Conservation (phyloP, 306 rosid species). For the Lathyrus oleraceus region DNA sequence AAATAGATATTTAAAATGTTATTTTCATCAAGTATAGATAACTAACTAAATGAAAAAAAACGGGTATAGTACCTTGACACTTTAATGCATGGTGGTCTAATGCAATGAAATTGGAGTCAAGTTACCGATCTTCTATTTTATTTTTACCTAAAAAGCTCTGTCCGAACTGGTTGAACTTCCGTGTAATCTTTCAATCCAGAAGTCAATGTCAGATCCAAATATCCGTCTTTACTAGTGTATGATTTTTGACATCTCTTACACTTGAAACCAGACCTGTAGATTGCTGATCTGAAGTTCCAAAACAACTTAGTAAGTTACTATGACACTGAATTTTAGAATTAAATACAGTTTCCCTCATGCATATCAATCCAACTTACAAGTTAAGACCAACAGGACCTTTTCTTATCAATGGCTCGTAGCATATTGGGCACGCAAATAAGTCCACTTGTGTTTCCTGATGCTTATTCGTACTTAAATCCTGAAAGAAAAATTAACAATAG, state of each 20-base stretch:
- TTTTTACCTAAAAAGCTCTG: constrained; percentile 75
- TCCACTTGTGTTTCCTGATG: constrained; percentile 51
- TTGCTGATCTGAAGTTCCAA: constrained; percentile 64
- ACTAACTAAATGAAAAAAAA: not conserved
- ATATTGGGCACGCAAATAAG: constrained; percentile 75
- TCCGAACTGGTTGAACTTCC: constrained; percentile 66
- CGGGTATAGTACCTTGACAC: not conserved
- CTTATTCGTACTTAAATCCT: constrained; percentile 47
- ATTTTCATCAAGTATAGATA: constrained; percentile 13
- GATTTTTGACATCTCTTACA: constrained; percentile 78
- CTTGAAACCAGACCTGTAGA: constrained; percentile 87
- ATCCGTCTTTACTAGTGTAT: constrained; percentile 77
- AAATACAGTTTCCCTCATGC: constrained; percentile 18
- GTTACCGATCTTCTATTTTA: not conserved
- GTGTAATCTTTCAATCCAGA: constrained; percentile 70
- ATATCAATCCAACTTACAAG: constrained; percentile 59
- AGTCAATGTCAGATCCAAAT: constrained; percentile 78
- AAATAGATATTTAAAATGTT: constrained; percentile 11
- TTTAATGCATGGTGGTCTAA: not conserved
- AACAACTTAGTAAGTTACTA: constrained; percentile 25
- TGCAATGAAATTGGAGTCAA: not conserved
- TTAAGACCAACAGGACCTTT: constrained; percentile 85
- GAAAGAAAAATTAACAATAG: constrained; percentile 30
- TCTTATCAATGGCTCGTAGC: constrained; percentile 85
- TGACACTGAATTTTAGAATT: not conserved